Percentiles rank a stretch among this genome's conserved stretches.
phyloP scores from a whole-genome alignment of 805 yeast species.

The Sugiyamaella chiloensis region DNA sequence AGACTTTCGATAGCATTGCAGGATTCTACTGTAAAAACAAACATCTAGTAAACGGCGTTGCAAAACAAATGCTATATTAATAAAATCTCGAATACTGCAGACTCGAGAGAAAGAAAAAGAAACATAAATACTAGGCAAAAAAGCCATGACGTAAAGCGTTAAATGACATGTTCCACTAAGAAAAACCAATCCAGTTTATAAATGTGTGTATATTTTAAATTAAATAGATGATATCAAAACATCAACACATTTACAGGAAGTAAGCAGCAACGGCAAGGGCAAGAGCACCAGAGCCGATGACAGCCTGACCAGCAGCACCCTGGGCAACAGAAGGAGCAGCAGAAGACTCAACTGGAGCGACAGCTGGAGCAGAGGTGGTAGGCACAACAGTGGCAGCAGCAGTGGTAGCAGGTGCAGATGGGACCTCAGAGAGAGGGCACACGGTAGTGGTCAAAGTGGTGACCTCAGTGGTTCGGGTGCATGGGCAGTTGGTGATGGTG shows the following conservation, averaged over 20 bases:
- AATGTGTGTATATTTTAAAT: constrained; percentile 1
- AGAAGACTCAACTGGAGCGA: constrained; percentile 20
- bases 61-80: not conserved
- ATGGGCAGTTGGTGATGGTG: constrained; percentile 84
- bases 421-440: constrained; percentile 25
- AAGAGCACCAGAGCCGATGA: constrained; percentile 38
- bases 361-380: constrained; percentile 22
- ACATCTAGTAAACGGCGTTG: no score
- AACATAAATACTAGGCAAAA: no score
- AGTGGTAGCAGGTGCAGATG: constrained; percentile 24
- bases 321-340: constrained; percentile 21
- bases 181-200: no score
- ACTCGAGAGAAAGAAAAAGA: not conserved
- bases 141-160: no score
- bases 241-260: constrained; percentile 37
- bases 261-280: constrained; percentile 52
- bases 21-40: no score
- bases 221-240: not conserved
- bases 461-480: constrained; percentile 53
- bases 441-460: constrained; percentile 32
- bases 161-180: no score
- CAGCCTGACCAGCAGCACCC: constrained; percentile 22
- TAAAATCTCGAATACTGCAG: not conserved
- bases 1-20: no score
- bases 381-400: constrained; percentile 42